These are phyloP conservation scores for Trichophyton benhamiae DNA, from an alignment of 2,329 filamentous ascomycete species.

Conservation along the genomic window DNA sequence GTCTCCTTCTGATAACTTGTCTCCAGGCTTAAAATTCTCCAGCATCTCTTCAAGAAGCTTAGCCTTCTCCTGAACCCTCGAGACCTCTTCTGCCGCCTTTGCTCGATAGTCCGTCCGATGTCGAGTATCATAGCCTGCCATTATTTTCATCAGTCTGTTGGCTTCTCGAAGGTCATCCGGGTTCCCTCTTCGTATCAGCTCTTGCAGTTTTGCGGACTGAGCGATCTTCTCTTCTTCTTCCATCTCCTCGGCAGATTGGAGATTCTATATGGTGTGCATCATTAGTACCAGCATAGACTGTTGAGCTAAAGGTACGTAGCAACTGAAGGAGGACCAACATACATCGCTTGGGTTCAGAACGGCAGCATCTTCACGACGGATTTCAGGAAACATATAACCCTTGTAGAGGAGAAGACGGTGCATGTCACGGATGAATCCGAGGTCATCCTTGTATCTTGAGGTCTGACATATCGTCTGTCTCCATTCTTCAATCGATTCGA, in stretches of 20 bases:
- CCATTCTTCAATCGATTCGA: slow-evolving; percentile 98
- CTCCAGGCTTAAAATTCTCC: slow-evolving; percentile 68
- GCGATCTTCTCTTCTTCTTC: slow-evolving; percentile 90
- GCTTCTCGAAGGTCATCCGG: slow-evolving; percentile 93
- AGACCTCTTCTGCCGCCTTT: slow-evolving; percentile 90
- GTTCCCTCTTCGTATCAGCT: slow-evolving; percentile 81
- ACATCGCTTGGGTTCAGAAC: slow-evolving; percentile 95
- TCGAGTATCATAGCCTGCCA: slow-evolving; percentile 92
- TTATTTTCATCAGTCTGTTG: slow-evolving; percentile 96
- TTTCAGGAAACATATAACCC: slow-evolving; percentile 88
- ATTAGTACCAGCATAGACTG: slow-evolving; percentile 1
- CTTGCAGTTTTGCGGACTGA: slow-evolving; percentile 95
- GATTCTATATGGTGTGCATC: slow-evolving; percentile 47
- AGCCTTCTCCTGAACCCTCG: slow-evolving; percentile 91
- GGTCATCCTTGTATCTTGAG: slow-evolving; percentile 89
- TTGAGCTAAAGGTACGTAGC: slow-evolving; percentile 7
- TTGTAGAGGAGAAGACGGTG: slow-evolving; percentile 91
- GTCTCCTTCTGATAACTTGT: slow-evolving; percentile 59
- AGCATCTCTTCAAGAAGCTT: slow-evolving; percentile 84
- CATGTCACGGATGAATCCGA: slow-evolving; percentile 96
- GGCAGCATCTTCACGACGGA: slow-evolving; percentile 84
- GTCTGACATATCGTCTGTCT: slow-evolving; percentile 96
- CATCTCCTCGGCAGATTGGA: slow-evolving; percentile 97
- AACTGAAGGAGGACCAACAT: slow-evolving; percentile 31
- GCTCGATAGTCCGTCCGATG: slow-evolving; percentile 96